Base-by-base conservation (phyloP, 352 stramenopile species). In the Discostella stelligera region DNA sequence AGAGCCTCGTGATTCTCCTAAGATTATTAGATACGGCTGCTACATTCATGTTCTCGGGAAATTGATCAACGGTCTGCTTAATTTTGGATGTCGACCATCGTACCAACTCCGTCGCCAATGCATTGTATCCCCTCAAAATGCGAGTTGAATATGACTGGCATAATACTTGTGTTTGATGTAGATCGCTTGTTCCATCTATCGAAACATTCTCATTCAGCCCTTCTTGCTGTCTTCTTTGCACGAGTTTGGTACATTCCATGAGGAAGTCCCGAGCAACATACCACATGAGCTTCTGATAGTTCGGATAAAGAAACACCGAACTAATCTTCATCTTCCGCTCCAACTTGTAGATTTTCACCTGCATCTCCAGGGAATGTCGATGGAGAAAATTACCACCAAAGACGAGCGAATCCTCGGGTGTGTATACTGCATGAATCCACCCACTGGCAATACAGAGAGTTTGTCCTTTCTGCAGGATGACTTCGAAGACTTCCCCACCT, bases 371-470 rank as follows among this genome's bases (percentile, higher is more conserved):
- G 18, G 80, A 83, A 13, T 80, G 27, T 14, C 78, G 71, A 59
- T 92, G 87, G 10, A 95, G 23, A 61, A 94, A 95, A 49, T 95
- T 95, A 7, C 90, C 90, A 32, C 92, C 92, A 65, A 96, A 91
- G 4, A 95, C 91, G 7, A 96, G 46, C n/a, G 77, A 86, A 70
- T 95, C 88, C 10, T 77, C 66, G 1, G 91, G 90, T 49, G 91
- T 95, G 58, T 91, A 94, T 0, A 95, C 91, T 13, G 80, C 88
- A 85, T 95, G 91, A 71, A 95, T 95, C 90, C 91, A 95, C 41
- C 86, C 92, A 8, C 80, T 81, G 13, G 91, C 90, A 69, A 96
- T 94, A n/a, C 93, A 74, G 2, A 95, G 41, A 0, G 91, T 95
- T 74, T 94, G 74, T 13, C 81, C 77, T 4, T 68, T 62, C 27